These are phyloP conservation scores for Alternaria sp. DNA, from an alignment of 2,329 filamentous ascomycete genomes.

Conservation along the genomic window DNA sequence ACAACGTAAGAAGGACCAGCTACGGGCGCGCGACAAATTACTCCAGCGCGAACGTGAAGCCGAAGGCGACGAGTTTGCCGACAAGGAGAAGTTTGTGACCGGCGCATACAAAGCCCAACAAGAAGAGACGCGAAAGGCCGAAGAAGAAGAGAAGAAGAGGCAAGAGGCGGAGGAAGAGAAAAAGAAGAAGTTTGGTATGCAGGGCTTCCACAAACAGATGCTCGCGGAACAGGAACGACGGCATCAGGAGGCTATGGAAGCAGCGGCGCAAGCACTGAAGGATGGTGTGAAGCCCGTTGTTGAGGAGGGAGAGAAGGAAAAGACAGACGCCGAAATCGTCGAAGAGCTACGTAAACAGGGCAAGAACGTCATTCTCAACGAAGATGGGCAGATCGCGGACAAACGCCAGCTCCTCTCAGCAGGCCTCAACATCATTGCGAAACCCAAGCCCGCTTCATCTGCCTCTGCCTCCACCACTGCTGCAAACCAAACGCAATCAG, in stretches of 20 bases:
- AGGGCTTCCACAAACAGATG: conserved; percentile 77
- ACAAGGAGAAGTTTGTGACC: conserved; percentile 87
- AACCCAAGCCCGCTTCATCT: conserved; percentile 59
- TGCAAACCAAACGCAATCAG: conserved; percentile 7
- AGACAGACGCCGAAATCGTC: conserved; percentile 68
- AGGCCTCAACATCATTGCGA: conserved; percentile 74
- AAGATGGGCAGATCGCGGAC: conserved; percentile 83
- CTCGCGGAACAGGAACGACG: conserved; percentile 73
- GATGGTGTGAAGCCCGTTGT: conserved; percentile 41
- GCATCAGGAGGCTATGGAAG: conserved; percentile 73
- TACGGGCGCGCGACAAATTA: conserved; percentile 81
- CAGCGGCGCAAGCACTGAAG: conserved; percentile 58
- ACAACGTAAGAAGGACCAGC: conserved; percentile 76
- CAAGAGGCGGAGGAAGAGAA: conserved; percentile 71
- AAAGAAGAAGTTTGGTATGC: conserved; percentile 73
- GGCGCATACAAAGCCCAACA: conserved; percentile 83
- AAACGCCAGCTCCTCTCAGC: conserved; percentile 79
- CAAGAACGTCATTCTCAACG: conserved; percentile 72
- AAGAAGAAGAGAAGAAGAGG: conserved; percentile 72
- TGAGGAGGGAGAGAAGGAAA: conserved; percentile 35
- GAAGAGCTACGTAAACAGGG: conserved; percentile 69
- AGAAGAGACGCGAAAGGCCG: conserved; percentile 72
- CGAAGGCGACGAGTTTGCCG: conserved; percentile 80
- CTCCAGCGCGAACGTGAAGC: conserved; percentile 77
- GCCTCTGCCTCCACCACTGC: conserved; percentile 25